These are phyloP conservation scores for Scleromitrula shiraiana DNA, from an alignment of 2,329 filamentous ascomycete genomes.

Conservation along the genomic window DNA sequence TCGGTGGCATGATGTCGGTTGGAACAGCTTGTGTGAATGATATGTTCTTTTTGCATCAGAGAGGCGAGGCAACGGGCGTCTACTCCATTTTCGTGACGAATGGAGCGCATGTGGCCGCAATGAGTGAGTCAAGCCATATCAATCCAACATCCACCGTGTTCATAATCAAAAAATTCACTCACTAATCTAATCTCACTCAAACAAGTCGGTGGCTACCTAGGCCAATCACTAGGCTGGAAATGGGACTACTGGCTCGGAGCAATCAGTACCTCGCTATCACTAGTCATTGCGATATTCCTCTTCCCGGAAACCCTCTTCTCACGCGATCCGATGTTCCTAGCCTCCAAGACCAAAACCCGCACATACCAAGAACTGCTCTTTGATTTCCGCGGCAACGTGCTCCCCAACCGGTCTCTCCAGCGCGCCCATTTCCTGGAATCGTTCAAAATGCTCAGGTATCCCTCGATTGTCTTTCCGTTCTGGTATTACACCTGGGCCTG, in stretches of 20 bases:
- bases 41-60: slow-evolving; percentile 27
- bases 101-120: slow-evolving; percentile 25
- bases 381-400: slow-evolving; percentile 20
- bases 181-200: not conserved
- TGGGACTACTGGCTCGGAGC: slow-evolving; percentile 28
- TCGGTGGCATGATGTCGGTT: slow-evolving; percentile 28
- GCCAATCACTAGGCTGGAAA: slow-evolving; percentile 24
- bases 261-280: slow-evolving; percentile 19
- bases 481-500: slow-evolving; percentile 27
- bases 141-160: too few species aligned
- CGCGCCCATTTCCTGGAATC: slow-evolving; percentile 24
- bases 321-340: slow-evolving; percentile 21
- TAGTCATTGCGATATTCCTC: slow-evolving; percentile 24
- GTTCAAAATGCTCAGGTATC: slow-evolving; percentile 25
- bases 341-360: slow-evolving; percentile 17
- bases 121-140: slow-evolving; percentile 16
- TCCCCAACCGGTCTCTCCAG: slow-evolving; percentile 22
- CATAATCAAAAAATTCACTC: not conserved
- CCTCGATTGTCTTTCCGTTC: slow-evolving; percentile 23
- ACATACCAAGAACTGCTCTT: slow-evolving; percentile 24
- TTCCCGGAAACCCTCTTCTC: slow-evolving; percentile 28
- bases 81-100: slow-evolving; percentile 27
- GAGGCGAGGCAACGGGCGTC: slow-evolving; percentile 26
- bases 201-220: slow-evolving; percentile 25
- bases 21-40: slow-evolving; percentile 27